phyloP scores from a whole-genome alignment of 2,329 filamentous ascomycete species.

The Apiospora aurea region DNA sequence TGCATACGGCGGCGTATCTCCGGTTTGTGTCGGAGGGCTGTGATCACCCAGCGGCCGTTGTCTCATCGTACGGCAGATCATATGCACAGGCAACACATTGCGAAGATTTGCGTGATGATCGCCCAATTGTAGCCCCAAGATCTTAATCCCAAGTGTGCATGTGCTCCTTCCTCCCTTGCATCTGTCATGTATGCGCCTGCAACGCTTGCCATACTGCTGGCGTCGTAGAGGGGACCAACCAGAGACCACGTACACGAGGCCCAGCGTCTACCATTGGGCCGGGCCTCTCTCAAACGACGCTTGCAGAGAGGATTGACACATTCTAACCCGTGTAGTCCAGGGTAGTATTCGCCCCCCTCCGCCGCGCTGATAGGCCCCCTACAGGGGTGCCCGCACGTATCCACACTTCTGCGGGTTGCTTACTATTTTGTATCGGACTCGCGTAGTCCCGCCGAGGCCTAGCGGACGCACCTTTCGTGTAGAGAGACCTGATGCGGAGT shows the following conservation, averaged over 20 bases:
- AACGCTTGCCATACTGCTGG: background rate
- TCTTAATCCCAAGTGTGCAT: background rate
- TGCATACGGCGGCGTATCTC: no score
- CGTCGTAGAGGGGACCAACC: background rate
- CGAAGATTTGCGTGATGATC: background rate
- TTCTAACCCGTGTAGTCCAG: background rate
- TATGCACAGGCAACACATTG: background rate
- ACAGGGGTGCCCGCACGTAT: background rate
- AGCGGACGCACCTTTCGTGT: background rate
- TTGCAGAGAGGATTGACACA: background rate
- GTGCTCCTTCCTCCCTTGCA: background rate
- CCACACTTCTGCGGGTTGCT: background rate
- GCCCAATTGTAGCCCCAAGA: background rate
- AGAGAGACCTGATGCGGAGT: background rate
- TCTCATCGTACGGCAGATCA: no score
- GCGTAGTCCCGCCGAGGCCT: background rate
- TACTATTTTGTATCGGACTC: background rate
- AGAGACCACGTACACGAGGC: background rate
- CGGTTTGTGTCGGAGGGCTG: no score
- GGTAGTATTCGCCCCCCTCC: background rate
- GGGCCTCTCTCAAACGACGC: background rate
- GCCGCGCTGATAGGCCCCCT: background rate
- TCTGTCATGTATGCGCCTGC: background rate
- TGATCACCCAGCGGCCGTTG: no score
- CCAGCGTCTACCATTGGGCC: background rate